Evolutionary conservation across 2,329 filamentous ascomycete genomes (phyloP), one percentile per base, ranked within the genome.

Genomic region (Xenoacremonium recifei): DNA sequence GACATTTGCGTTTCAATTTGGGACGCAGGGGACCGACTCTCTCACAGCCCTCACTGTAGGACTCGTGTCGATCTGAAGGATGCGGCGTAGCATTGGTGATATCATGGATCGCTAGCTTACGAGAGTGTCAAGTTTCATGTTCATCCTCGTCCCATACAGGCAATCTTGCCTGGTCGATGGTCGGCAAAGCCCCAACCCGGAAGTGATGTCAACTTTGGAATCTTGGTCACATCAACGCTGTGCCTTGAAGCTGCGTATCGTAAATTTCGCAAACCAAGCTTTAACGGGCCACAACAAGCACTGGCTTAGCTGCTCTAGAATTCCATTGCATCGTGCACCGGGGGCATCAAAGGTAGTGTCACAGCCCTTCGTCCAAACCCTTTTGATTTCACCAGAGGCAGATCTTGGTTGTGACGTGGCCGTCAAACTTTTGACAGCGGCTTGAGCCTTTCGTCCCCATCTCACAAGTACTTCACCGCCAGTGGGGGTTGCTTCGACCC

Each of bases 241-340:
- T 46, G 44, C 34, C 42, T 49, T 47, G 38, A 43, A 40, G 15
- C 19, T 47, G 34, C 25, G 40, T 40, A 40, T 37, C 37, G 36
- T 39, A 9, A 47, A 34, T 33, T 43, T 57, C 54, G 54, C 54
- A 57, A 57, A 49, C 45, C 16, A 37, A 36, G 37, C 54, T 58
- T 40, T 37, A 56, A 56, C 40, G 23, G 27, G 50, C 39, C 44
- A 36, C 29, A 29, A 50, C 54, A 53, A 39, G 52, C 45, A 55
- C 54, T 51, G 54, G 54, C 54, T n/a, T n/a, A n/a, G n/a, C n/a
- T n/a, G n/a, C n/a, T n/a, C n/a, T n/a, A 49, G 53, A 42, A 58
- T 47, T 33, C 45, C 37, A 30, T 50, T 49, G 36, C 35, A 40
- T 15, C 20, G 33, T 38, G 21, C 29, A 31, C 40, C 44, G 43